Evolutionary conservation across 2,329 filamentous ascomycete genomes (phyloP).

Genomic region (Tolypocladium ophioglossoides): DNA sequence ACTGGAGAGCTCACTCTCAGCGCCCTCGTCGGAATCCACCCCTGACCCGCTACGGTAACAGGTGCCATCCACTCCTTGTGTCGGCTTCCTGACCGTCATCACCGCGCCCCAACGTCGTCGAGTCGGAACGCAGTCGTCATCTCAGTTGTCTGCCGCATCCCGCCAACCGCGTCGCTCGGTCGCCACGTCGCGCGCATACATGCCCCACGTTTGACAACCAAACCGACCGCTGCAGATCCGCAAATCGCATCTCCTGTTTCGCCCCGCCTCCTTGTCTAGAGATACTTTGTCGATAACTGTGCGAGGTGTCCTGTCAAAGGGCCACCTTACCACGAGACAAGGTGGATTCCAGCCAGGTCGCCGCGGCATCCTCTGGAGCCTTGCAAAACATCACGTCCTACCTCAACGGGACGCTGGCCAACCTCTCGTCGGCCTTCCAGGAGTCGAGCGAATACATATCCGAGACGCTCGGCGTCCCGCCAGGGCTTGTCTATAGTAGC

Average conservation of each 20-base stretch:
- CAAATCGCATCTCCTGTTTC: not conserved
- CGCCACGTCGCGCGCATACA: not conserved
- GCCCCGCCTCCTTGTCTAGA: not conserved
- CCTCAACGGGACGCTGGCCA: constrained; percentile 40
- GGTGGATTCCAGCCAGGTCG: constrained; percentile 49
- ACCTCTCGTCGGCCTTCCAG: constrained; percentile 36
- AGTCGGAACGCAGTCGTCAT: not conserved
- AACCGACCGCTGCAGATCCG: not conserved
- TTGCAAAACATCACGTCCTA: constrained; percentile 49
- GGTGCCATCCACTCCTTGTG: not conserved
- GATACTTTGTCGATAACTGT: not conserved
- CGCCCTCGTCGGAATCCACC: not conserved
- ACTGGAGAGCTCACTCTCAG: not conserved
- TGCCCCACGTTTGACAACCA: not conserved
- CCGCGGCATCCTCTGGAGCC: constrained; percentile 53
- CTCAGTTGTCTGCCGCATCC: not conserved
- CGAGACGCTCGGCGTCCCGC: constrained; percentile 37
- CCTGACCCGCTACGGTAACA: not conserved
- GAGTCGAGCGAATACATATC: constrained; percentile 42
- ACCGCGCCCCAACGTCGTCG: not conserved
- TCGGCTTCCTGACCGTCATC: not conserved
- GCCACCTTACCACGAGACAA: constrained; percentile 35
- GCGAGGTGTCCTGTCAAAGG: constrained; percentile 23
- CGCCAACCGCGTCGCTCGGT: not conserved
- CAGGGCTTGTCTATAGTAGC: constrained; percentile 38